These are phyloP conservation scores for Psidium friedrichsthalianum DNA, from an alignment of 345 rosid genomes.

Conservation along the genomic window DNA sequence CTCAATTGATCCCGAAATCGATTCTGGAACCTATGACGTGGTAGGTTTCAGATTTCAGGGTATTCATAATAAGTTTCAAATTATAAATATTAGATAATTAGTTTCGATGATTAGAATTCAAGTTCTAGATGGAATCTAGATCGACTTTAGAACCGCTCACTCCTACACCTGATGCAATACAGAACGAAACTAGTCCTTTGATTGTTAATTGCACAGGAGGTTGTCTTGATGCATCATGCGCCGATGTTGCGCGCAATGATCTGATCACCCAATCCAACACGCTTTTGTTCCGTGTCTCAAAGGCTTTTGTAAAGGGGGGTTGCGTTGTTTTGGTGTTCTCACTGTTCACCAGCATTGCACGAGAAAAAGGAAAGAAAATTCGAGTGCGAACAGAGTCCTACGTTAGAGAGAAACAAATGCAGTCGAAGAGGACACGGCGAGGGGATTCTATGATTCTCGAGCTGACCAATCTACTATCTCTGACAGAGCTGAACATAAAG, in stretches of 20 bases:
- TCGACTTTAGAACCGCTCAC: no score
- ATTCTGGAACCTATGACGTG: no score
- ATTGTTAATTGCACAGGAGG: neutral
- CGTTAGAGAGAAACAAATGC: no score
- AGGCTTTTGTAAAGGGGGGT: neutral
- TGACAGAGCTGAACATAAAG: no score
- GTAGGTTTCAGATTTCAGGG: no score
- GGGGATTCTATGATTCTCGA: neutral
- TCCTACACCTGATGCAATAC: neutral
- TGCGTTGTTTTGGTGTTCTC: no score
- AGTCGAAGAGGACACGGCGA: neutral
- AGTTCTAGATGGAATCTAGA: no score
- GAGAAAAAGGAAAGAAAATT: neutral
- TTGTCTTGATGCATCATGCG: neutral
- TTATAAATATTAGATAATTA: no score
- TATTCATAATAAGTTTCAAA: accelerated
- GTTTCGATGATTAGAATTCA: no score
- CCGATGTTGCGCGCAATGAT: neutral
- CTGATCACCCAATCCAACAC: neutral
- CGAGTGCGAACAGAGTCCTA: neutral
- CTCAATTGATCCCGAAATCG: no score
- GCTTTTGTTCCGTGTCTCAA: neutral
- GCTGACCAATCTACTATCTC: neutral
- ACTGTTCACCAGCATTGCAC: neutral
- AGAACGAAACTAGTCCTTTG: neutral